phyloP scores from a whole-genome alignment of 2,329 filamentous ascomycete species.

The Colletotrichum tropicicola region DNA sequence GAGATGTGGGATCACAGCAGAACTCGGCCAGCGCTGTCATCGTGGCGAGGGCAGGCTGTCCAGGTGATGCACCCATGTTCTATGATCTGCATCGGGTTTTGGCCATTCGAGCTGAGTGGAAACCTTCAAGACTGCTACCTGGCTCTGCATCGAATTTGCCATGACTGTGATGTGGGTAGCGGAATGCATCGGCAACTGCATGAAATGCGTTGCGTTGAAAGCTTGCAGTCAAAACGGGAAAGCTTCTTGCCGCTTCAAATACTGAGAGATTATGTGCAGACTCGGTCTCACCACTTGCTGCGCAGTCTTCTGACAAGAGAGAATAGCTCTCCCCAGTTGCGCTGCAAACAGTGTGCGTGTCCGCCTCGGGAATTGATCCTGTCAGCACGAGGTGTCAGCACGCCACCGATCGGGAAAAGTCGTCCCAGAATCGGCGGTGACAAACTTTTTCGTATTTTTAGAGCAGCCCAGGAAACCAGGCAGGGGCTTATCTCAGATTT shows the following conservation, averaged over 20 bases:
- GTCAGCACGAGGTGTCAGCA: conserved; percentile 17
- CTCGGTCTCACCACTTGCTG: neutral
- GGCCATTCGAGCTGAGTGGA: too few relatives aligned
- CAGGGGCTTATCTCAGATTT: conserved; percentile 16
- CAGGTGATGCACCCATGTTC: neutral
- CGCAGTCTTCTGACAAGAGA: neutral
- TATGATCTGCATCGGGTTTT: neutral
- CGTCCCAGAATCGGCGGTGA: conserved; percentile 1
- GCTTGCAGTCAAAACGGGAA: too few relatives aligned
- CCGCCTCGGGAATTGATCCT: neutral
- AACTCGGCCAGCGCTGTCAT: neutral
- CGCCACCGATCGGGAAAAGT: neutral
- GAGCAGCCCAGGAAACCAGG: neutral
- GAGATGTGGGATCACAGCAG: neutral
- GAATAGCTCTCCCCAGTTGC: neutral
- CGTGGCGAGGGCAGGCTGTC: neutral
- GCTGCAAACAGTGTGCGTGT: neutral
- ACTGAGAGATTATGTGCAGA: too few relatives aligned
- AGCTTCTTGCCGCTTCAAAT: too few relatives aligned
- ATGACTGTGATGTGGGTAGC: too few relatives aligned
- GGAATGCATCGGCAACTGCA: too few relatives aligned
- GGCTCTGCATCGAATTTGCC: too few relatives aligned
- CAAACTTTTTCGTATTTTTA: conserved; percentile 24
- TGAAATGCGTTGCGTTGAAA: too few relatives aligned
- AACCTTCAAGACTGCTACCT: too few relatives aligned